phyloP scores from a whole-genome alignment of 2,329 filamentous ascomycete species.

The Alternaria sp. region DNA sequence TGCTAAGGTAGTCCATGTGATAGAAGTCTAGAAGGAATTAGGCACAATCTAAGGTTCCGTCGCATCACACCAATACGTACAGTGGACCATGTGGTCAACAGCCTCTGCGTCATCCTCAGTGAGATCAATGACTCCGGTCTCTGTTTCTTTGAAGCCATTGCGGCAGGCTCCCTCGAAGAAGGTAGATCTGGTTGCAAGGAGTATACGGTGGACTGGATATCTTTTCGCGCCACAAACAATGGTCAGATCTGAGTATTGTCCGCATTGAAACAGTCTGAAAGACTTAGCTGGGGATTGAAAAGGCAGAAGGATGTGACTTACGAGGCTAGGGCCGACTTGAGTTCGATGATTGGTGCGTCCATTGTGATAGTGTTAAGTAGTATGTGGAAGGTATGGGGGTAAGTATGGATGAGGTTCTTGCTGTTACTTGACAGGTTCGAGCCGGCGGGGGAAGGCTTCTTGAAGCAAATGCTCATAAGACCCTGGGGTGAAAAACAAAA shows the following conservation, averaged over 20 bases:
- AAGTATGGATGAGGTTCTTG: background rate
- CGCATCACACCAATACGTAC: conserved; percentile 36
- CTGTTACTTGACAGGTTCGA: background rate
- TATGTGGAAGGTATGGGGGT: background rate
- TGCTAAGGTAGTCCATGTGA: conserved; percentile 52
- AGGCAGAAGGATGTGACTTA: conserved; percentile 42
- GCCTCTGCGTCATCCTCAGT: conserved; percentile 54
- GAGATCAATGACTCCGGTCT: conserved; percentile 51
- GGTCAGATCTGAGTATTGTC: conserved; percentile 60
- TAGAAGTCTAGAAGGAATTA: conserved; percentile 51
- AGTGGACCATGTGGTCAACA: conserved; percentile 54
- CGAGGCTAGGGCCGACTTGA: conserved; percentile 59
- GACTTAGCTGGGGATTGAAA: conserved; percentile 38
- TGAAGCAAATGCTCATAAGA: conserved; percentile 23
- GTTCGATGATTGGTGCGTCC: conserved; percentile 54
- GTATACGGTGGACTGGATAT: conserved; percentile 59
- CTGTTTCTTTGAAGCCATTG: conserved; percentile 49
- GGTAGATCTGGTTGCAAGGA: conserved; percentile 59
- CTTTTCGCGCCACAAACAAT: conserved; percentile 57
- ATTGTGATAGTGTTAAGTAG: conserved; percentile 39
- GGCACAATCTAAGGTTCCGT: conserved; percentile 19
- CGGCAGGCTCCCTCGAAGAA: conserved; percentile 57
- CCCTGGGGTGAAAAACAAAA: conserved; percentile 19
- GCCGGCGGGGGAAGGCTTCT: conserved; percentile 15
- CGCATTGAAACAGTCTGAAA: conserved; percentile 49